A percentile compares a stretch with the other conserved stretches of the same genome.
These are phyloP conservation scores for Ogataea nonfermentans DNA, from an alignment of 805 yeast species.

Conservation along the genomic window DNA sequence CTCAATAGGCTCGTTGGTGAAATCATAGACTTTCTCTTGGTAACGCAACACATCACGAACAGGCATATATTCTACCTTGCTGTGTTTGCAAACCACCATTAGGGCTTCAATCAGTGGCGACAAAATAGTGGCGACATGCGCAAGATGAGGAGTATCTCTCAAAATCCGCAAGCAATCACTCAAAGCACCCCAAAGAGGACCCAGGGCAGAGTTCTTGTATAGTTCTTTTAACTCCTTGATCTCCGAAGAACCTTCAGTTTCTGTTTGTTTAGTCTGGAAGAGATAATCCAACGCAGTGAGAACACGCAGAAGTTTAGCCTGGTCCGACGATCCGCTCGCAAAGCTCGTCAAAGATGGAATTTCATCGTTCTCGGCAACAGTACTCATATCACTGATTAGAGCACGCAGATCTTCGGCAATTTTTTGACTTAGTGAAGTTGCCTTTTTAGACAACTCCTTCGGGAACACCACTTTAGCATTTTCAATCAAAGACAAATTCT, in stretches of 20 bases:
- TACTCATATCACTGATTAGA: slow-evolving; percentile 45
- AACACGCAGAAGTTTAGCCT: slow-evolving; percentile 81
- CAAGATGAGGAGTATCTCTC: slow-evolving; percentile 55
- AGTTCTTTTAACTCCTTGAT: slow-evolving; percentile 52
- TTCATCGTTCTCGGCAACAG: slow-evolving; percentile 42
- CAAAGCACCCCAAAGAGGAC: slow-evolving; percentile 80
- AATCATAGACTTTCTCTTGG: slow-evolving; percentile 63
- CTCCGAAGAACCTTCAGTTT: slow-evolving; percentile 32
- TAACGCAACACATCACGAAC: slow-evolving; percentile 55
- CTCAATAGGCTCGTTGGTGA: slow-evolving; percentile 72
- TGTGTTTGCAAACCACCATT: slow-evolving; percentile 94
- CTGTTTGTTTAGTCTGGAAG: slow-evolving; percentile 47
- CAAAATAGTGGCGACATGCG: slow-evolving; percentile 72
- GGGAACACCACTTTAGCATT: slow-evolving; percentile 67
- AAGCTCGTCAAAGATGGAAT: slow-evolving; percentile 55
- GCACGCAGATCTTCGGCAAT: slow-evolving; percentile 54
- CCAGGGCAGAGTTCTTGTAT: slow-evolving; percentile 69
- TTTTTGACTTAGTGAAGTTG: slow-evolving; percentile 54
- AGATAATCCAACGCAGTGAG: slow-evolving; percentile 86
- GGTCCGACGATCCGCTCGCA: slow-evolving; percentile 79
- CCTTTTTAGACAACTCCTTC: slow-evolving; percentile 60
- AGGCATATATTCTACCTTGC: slow-evolving; percentile 57
- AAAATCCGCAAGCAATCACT: slow-evolving; percentile 67
- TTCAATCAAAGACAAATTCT: slow-evolving; percentile 60
- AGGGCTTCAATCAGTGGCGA: slow-evolving; percentile 87